phyloP scores from a whole-genome alignment of 345 rosid species.

The Anacardium occidentale region DNA sequence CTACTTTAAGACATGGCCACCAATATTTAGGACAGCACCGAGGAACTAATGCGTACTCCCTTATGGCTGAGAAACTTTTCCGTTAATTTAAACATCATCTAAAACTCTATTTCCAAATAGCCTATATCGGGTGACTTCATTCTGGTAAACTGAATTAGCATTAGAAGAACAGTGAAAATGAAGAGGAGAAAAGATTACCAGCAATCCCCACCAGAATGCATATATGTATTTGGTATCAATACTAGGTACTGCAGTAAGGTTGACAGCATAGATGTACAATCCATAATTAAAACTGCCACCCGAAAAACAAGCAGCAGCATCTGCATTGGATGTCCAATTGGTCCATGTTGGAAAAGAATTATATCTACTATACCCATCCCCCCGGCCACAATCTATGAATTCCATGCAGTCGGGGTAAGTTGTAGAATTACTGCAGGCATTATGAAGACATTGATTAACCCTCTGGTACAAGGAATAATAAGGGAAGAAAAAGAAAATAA shows the following conservation, averaged over 20 bases:
- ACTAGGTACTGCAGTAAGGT: slow-evolving; percentile 43
- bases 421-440: slow-evolving; percentile 43
- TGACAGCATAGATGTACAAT: slow-evolving; percentile 55
- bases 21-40: not conserved
- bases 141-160: no score
- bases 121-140: not conserved
- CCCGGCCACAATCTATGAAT: slow-evolving; percentile 64
- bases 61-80: not conserved
- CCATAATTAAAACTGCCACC: slow-evolving; percentile 50
- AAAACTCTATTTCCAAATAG: not conserved
- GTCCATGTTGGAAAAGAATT: accelerated
- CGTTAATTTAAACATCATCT: not conserved
- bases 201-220: slow-evolving; percentile 94
- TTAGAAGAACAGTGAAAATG: not conserved
- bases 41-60: not conserved
- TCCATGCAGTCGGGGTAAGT: slow-evolving; percentile 23
- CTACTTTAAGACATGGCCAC: not conserved
- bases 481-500: slow-evolving; percentile 6
- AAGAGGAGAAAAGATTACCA: slow-evolving; percentile 41
- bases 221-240: slow-evolving; percentile 59
- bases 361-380: not conserved
- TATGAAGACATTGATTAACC: slow-evolving; percentile 79
- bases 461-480: slow-evolving; percentile 47
- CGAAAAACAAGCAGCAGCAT: slow-evolving; percentile 53
- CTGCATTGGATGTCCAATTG: slow-evolving; percentile 34